Percentiles rank a stretch among this genome's conserved stretches.
Evolutionary conservation across 176 grass and related monocot species (phyloP).

Genomic region (Carex pumila): DNA sequence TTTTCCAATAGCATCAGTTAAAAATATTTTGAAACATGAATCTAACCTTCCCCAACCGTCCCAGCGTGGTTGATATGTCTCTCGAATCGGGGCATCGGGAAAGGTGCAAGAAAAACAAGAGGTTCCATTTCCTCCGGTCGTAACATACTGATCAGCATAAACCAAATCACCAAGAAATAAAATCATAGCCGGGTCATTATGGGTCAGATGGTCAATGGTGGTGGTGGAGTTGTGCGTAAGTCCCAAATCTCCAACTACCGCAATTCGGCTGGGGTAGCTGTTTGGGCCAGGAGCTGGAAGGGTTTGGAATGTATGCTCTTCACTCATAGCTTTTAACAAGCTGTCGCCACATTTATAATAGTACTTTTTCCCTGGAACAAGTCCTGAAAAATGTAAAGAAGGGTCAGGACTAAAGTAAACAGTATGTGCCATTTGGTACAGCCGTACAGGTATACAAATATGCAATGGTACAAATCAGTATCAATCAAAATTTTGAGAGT

Average conservation of each 20-base stretch:
- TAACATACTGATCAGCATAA: conserved; percentile 78
- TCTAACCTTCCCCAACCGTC: conserved; percentile 76
- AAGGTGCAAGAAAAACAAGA: conserved; percentile 87
- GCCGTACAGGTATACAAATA: too few species aligned
- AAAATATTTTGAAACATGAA: not conserved
- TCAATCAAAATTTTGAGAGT: not conserved
- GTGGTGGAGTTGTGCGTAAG: conserved; percentile 84
- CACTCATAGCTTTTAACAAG: conserved; percentile 39
- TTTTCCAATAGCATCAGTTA: not conserved
- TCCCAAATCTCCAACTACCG: conserved; percentile 73
- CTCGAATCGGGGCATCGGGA: conserved; percentile 57
- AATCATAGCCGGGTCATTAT: conserved; percentile 58
- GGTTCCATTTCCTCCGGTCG: conserved; percentile 65
- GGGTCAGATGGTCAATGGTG: conserved; percentile 65
- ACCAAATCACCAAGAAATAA: conserved; percentile 74
- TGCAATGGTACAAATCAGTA: not conserved
- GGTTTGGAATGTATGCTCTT: conserved; percentile 55
- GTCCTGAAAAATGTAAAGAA: conserved; percentile 11
- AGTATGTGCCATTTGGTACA: not conserved
- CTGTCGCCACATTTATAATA: conserved; percentile 87
- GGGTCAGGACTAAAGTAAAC: too few species aligned
- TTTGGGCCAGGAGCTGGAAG: conserved; percentile 30
- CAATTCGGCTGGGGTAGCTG: conserved; percentile 48
- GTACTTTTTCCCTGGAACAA: conserved; percentile 44
- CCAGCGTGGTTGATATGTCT: conserved; percentile 84